A percentile compares a stretch with the other conserved stretches of the same genome.
These are phyloP conservation scores for Lentinus tigrinus DNA, from an alignment of 768 basidiomycete genomes.

Conservation along the genomic window DNA sequence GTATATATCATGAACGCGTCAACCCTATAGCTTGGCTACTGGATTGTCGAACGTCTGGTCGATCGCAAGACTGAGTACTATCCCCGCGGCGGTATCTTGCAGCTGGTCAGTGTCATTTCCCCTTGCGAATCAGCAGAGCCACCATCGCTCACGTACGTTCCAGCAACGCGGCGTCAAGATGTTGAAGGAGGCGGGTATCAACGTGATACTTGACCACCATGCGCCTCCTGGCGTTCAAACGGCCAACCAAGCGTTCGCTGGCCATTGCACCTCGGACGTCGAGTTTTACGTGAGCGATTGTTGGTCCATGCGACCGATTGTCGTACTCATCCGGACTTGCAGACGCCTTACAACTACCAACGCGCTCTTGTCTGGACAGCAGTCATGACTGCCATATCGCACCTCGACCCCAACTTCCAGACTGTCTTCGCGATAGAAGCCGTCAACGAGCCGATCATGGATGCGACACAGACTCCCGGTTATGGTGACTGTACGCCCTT, in stretches of 20 bases:
- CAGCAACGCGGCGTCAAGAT: conserved; percentile 64
- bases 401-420: conserved; percentile 64
- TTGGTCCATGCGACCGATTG: neutral
- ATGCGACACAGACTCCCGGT: conserved; percentile 64
- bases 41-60: conserved; percentile 76
- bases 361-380: conserved; percentile 81
- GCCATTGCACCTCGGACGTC: conserved; percentile 63
- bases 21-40: conserved; percentile 64
- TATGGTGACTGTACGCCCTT: conserved; percentile 61
- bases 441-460: conserved; percentile 76
- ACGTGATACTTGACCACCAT: conserved; percentile 68
- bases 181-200: conserved; percentile 61
- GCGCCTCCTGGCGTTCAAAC: conserved; percentile 70
- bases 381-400: conserved; percentile 72
- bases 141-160: neutral
- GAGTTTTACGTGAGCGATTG: conserved; percentile 64
- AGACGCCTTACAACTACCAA: conserved; percentile 73
- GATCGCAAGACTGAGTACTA: conserved; percentile 59
- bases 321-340: neutral
- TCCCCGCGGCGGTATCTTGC: conserved; percentile 65
- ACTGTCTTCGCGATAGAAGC: conserved; percentile 73
- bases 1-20: neutral
- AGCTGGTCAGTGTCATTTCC: conserved; percentile 46
- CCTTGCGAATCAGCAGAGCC: neutral
- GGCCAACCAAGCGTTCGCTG: conserved; percentile 63